phyloP scores from a whole-genome alignment of 2,329 filamentous ascomycete genomes.

The Cyclaneusma minus region DNA sequence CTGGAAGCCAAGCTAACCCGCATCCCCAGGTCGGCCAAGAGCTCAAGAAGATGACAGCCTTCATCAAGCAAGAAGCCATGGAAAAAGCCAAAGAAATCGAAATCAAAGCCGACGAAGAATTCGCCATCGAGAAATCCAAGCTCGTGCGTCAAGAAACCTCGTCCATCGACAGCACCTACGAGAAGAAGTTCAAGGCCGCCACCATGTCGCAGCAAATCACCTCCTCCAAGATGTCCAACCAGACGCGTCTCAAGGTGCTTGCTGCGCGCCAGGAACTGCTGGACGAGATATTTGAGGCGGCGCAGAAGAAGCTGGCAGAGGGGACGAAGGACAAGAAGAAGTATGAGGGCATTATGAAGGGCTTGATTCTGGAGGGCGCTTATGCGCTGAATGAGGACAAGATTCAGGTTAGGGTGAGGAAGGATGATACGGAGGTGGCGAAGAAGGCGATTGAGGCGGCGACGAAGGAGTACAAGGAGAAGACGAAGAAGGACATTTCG shows the following conservation, averaged over 20 bases:
- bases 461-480: slow-evolving; percentile 69
- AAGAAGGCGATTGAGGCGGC: slow-evolving; percentile 69
- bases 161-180: slow-evolving; percentile 81
- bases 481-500: slow-evolving; percentile 51
- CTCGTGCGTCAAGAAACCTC: slow-evolving; percentile 91
- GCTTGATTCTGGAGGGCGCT: slow-evolving; percentile 74
- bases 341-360: slow-evolving; percentile 65
- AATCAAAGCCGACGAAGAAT: slow-evolving; percentile 97
- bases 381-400: slow-evolving; percentile 77
- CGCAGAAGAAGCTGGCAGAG: slow-evolving; percentile 54
- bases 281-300: slow-evolving; percentile 74
- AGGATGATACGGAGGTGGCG: slow-evolving; percentile 61
- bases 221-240: slow-evolving; percentile 89
- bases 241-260: slow-evolving; percentile 81
- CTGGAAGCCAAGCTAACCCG: slow-evolving; percentile 5
- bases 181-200: slow-evolving; percentile 99
- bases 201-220: slow-evolving; percentile 98
- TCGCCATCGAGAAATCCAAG: slow-evolving; percentile 97
- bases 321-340: slow-evolving; percentile 53
- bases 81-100: slow-evolving; percentile 97
- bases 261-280: slow-evolving; percentile 79
- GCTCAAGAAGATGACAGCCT: slow-evolving; percentile 99
- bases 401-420: slow-evolving; percentile 58
- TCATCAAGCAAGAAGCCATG: slow-evolving; percentile 96
- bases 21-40: slow-evolving; percentile 71